Evolutionary conservation across 495 filamentous ascomycete genomes (phyloP).

Genomic region (Daldinia decipiens): DNA sequence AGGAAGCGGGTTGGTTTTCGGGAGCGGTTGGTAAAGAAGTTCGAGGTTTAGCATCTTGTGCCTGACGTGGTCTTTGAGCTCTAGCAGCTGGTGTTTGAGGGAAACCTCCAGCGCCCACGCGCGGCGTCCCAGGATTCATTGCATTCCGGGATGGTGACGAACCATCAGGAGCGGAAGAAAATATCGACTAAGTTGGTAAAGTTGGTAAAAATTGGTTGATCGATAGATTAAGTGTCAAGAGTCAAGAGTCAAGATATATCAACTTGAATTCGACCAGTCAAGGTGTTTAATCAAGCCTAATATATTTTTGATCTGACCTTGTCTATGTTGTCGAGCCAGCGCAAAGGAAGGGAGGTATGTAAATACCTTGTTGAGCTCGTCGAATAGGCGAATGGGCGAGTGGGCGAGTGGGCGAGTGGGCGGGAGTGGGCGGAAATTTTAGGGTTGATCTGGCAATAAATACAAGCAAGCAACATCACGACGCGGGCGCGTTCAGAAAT

Average conservation of each 20-base stretch:
- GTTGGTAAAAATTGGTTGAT: background rate
- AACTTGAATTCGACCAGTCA: background rate
- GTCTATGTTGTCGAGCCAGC: constrained; percentile 5
- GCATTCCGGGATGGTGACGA: constrained; percentile 55
- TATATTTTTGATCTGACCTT: background rate
- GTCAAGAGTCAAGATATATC: constrained; percentile 3
- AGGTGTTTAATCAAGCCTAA: constrained; percentile 1
- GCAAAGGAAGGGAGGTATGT: constrained; percentile 8
- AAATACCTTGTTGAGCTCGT: constrained; percentile 25
- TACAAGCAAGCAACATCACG: constrained; percentile 27
- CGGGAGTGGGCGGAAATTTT: constrained; percentile 12
- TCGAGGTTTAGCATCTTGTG: constrained; percentile 32
- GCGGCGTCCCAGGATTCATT: constrained; percentile 54
- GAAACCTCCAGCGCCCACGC: constrained; percentile 55
- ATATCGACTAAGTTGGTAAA: background rate
- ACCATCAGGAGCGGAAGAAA: constrained; percentile 27
- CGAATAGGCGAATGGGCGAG: constrained; percentile 1
- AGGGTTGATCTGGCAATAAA: constrained; percentile 18
- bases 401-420: background rate
- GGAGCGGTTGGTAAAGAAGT: constrained; percentile 52
- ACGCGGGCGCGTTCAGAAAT: constrained; percentile 39
- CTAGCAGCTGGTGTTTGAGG: constrained; percentile 53
- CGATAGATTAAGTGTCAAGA: constrained; percentile 6
- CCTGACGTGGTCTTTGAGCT: constrained; percentile 20
- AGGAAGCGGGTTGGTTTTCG: constrained; percentile 38